Base-by-base conservation (phyloP, 345 rosid genomes). In the Boechera retrofracta region DNA sequence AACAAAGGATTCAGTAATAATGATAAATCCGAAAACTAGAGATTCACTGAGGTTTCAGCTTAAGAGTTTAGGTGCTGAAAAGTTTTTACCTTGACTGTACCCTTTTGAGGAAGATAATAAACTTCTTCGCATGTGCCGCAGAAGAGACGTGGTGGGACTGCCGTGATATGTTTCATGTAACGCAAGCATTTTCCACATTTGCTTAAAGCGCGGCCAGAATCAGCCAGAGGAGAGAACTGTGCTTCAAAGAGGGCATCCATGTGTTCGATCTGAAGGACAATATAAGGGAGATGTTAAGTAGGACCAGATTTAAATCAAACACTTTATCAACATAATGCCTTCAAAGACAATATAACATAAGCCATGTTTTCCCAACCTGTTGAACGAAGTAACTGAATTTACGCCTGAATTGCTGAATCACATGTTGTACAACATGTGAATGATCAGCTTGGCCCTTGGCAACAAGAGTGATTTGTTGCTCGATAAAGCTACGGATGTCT, bases 181-280 rank as follows among this genome's bases (percentile, higher is more conserved):
- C 97, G 89, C 80, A 90, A 79, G 83, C 97, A 94, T 84, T 94
- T 94, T 75, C 98, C 97, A 80, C 98, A 94, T 87, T 88, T 94
- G 82, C 97, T 91, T 55, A 94, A 86, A 71, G 78, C 81, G 16
- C 93, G 90, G 35, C 98, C 98, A 12, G 98, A 83, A 77, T 88
- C 92, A 53, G 90, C 88, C 68, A 90, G 88, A 32, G 91, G 92
- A 47, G 98, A 94, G 81, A 94, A 94, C 73, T 92, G 97, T 60
- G 97, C 90, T 87, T 94, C 98, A 81, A 94, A 94, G 69, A 94
- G 83, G 47, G 89, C 83, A 82, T 94, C 98, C 98, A 94, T 94
- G 86, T 87, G 89, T 59, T 86, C 92, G 63, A 94, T 92, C 98
- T 91, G 87, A 48, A 64, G 32, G 45, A 57, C 3, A 69, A 56